Base-by-base conservation (phyloP, 805 yeast species). In the Yamadazyma sp. region DNA sequence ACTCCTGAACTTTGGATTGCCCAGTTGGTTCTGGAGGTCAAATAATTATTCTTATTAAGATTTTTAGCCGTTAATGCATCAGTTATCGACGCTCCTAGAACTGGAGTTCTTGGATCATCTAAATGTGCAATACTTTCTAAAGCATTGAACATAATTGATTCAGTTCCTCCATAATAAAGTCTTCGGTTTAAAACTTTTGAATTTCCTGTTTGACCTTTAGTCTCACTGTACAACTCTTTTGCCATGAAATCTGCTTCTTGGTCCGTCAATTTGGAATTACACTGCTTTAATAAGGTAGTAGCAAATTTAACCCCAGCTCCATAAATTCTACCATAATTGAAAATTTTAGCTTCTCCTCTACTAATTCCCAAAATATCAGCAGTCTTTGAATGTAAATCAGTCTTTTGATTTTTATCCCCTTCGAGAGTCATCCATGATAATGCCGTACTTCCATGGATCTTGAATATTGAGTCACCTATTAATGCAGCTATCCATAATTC, bases 391-490 rank as follows among this genome's bases (percentile, higher is more conserved):
- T 93, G 99, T 41, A 94, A 62, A 62, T 93, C 99, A 0, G 99
- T 94, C 4, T 93, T 94, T 36, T 84, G 91, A 38, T 66, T 70
- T 60, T 93, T 93, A 4, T 91, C 80, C 13, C 99, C 99, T 65
- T 93, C 99, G 37, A 93, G 69, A 2, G 97, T 89, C 99, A 93
- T 94, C 98, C 98, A 94, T 0, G 98, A 97, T 36, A 94, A 74
- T 0, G 98, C 95, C 0, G 98, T 87, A 10, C 94, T 94, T 5
- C 98, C 99, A 57, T 93, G 99, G 16, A 85, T 65, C 22, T 82
- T 77, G 59, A 91, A 86, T 34, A 82, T 76, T 0, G 98, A 81
- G 55, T 93, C 99, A 3, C 98, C 97, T 21, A 91, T 80, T 16
- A 94, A 63, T 13, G 96, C 84, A 0, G 98, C 98, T 47, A 93